A percentile compares a stretch with the other conserved stretches of the same genome.
phyloP scores from a whole-genome alignment of 306 rosid genomes.

The Quillaja saponaria region DNA sequence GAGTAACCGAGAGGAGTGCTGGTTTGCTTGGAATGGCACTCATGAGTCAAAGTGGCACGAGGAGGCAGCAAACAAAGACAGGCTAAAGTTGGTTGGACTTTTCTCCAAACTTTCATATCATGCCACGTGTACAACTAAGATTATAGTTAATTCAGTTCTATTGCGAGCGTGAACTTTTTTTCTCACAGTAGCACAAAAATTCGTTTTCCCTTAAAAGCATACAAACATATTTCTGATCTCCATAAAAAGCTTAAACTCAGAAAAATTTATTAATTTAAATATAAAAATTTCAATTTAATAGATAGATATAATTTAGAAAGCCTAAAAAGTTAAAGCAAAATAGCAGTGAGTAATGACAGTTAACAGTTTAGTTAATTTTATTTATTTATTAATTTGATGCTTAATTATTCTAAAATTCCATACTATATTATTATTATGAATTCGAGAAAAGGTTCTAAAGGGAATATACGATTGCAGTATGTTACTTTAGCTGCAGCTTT shows the following conservation, averaged over 20 bases:
- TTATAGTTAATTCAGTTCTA: conserved; percentile 13
- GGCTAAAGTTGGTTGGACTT: conserved; percentile 50
- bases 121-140: conserved; percentile 44
- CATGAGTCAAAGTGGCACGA: no score
- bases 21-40: no score
- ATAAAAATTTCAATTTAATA: no score
- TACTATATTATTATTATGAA: no score
- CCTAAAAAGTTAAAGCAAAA: conserved; percentile 33
- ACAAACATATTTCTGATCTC: conserved; percentile 24
- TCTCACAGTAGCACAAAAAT: conserved; percentile 37
- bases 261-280: no score
- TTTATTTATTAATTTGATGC: no score
- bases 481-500: conserved; percentile 59
- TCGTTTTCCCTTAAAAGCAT: conserved; percentile 69
- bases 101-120: conserved; percentile 40
- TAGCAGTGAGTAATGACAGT: no score
- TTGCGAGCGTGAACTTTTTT: conserved; percentile 36
- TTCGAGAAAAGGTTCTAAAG: conserved; percentile 44
- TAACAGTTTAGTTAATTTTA: no score
- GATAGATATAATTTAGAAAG: conserved; percentile 19
- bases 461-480: conserved; percentile 62
- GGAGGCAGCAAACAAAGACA: not conserved
- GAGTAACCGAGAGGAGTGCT: no score
- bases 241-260: conserved; percentile 46
- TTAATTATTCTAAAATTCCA: no score